phyloP scores from a whole-genome alignment of 2,329 filamentous ascomycete species.

The Helminthosporium solani region DNA sequence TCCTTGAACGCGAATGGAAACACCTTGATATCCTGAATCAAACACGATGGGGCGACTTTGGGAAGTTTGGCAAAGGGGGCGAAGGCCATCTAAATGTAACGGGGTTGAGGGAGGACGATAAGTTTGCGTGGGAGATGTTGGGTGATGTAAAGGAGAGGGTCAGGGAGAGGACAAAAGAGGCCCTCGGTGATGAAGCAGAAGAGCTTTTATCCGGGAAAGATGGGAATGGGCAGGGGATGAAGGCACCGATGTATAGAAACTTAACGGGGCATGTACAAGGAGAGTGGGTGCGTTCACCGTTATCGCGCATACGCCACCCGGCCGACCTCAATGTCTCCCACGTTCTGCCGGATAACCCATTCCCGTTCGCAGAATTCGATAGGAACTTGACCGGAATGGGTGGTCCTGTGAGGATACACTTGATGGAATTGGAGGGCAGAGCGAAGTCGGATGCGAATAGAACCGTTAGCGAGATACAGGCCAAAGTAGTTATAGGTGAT shows the following conservation, averaged over 20 bases:
- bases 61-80: constrained; percentile 50
- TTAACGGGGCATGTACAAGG: constrained; percentile 75
- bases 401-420: constrained; percentile 67
- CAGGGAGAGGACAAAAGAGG: constrained; percentile 53
- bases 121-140: constrained; percentile 76
- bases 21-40: constrained; percentile 48
- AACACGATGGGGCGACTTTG: constrained; percentile 50
- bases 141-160: constrained; percentile 65
- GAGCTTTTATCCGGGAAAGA: constrained; percentile 41
- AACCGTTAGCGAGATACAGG: constrained; percentile 67
- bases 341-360: constrained; percentile 65
- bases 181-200: constrained; percentile 41
- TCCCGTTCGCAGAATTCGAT: constrained; percentile 66
- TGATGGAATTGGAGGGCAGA: constrained; percentile 56
- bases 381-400: constrained; percentile 74
- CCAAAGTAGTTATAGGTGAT: constrained; percentile 71
- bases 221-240: background rate
- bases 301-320: constrained; percentile 51
- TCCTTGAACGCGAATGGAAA: constrained; percentile 53
- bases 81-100: constrained; percentile 61
- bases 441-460: constrained; percentile 34
- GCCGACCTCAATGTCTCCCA: constrained; percentile 51
- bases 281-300: constrained; percentile 65
- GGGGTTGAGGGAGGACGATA: constrained; percentile 72
- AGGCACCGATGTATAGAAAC: constrained; percentile 69